These are phyloP conservation scores for Floccularia luteovirens DNA, from an alignment of 768 basidiomycete genomes.

Conservation along the genomic window DNA sequence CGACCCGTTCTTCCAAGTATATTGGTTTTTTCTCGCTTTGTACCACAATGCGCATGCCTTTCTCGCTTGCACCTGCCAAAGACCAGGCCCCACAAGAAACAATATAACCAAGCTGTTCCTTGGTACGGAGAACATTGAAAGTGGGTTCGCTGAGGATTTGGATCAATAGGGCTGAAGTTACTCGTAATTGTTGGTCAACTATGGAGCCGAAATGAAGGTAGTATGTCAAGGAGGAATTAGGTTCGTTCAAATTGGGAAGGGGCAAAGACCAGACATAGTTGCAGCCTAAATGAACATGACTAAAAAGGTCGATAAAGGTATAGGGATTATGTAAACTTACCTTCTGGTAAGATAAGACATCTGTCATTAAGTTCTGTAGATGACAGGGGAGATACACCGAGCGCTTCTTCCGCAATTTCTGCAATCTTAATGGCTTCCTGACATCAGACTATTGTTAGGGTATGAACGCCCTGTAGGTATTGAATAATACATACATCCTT, in stretches of 20 bases:
- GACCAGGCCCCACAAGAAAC: constrained; percentile 57
- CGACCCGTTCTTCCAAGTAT: constrained; percentile 83
- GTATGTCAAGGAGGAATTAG: constrained; percentile 84
- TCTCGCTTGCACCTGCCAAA: constrained; percentile 56
- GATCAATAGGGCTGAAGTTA: constrained; percentile 60
- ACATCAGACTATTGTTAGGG: constrained; percentile 5
- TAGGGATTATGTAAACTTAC: constrained; percentile 26
- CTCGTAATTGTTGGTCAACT: constrained; percentile 55
- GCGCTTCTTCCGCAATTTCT: constrained; percentile 59
- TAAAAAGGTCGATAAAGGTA: background rate
- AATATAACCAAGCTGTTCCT: constrained; percentile 94
- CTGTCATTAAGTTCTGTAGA: constrained; percentile 46
- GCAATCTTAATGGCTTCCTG: constrained; percentile 76
- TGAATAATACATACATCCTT: constrained; percentile 53
- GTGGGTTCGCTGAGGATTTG: constrained; percentile 89
- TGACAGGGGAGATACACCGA: constrained; percentile 49
- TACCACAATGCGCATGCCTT: constrained; percentile 75
- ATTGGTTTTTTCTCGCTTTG: constrained; percentile 81
- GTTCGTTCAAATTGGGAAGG: constrained; percentile 78
- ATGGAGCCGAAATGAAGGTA: constrained; percentile 74
- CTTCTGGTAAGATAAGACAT: constrained; percentile 60
- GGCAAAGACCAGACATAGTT: constrained; percentile 59
- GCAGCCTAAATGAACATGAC: constrained; percentile 37
- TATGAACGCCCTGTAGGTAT: background rate
- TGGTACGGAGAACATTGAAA: constrained; percentile 86